These are phyloP conservation scores for Penicillium subrubescens DNA, from an alignment of 495 filamentous ascomycete species.

Conservation along the genomic window DNA sequence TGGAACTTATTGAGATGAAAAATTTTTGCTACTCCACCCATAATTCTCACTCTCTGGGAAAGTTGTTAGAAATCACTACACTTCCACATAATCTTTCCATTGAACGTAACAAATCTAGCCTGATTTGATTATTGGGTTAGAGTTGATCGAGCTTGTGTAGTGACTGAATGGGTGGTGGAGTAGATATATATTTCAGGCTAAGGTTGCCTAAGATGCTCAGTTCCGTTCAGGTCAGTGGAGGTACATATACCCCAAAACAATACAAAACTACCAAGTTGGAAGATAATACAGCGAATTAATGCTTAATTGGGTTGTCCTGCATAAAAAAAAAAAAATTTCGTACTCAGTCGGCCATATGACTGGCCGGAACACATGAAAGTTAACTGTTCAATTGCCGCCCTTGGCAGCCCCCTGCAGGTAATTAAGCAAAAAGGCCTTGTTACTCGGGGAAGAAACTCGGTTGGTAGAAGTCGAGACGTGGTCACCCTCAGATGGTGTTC, in stretches of 20 bases:
- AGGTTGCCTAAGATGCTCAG: too few relatives aligned
- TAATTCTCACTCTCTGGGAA: too few relatives aligned
- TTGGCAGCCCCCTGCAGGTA: constrained; percentile 69
- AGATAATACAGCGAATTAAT: not conserved
- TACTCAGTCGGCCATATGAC: not conserved
- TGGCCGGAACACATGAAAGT: not conserved
- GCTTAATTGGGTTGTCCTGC: not conserved
- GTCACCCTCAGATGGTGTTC: constrained; percentile 43
- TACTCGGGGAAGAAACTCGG: constrained; percentile 62
- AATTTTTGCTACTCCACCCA: too few relatives aligned
- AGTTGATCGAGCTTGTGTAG: too few relatives aligned
- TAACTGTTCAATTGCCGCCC: constrained; percentile 33
- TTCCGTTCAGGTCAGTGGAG: too few relatives aligned
- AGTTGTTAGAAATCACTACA: too few relatives aligned
- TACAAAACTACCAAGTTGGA: not conserved
- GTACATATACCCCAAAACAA: not conserved
- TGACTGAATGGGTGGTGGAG: too few relatives aligned
- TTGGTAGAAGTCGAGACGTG: constrained; percentile 46
- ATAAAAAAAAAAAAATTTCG: constrained; percentile 1
- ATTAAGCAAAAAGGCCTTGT: constrained; percentile 77
- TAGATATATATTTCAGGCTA: too few relatives aligned
- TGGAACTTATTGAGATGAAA: too few relatives aligned
- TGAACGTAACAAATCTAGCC: too few relatives aligned
- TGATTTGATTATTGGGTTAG: too few relatives aligned
- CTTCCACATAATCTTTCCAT: too few relatives aligned